phyloP scores from a whole-genome alignment of 495 filamentous ascomycete genomes.

The Neurospora sp. region DNA sequence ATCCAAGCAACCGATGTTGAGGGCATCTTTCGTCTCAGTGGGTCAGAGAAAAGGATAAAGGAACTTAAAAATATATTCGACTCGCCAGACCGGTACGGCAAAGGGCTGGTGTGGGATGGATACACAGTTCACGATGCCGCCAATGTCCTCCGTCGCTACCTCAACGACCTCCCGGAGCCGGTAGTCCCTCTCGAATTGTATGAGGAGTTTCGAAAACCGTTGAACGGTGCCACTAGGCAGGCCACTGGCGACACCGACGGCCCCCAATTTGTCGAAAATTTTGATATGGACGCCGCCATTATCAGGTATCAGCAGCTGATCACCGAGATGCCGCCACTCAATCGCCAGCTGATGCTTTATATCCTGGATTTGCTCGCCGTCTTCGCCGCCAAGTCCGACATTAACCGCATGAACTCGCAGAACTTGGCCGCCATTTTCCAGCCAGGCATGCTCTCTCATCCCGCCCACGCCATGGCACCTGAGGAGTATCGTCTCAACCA shows the following conservation, averaged over 20 bases:
- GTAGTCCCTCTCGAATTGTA: slow-evolving; percentile 95
- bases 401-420: slow-evolving; percentile 90
- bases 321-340: slow-evolving; percentile 83
- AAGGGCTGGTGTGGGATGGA: slow-evolving; percentile 91
- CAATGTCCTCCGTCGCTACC: slow-evolving; percentile 88
- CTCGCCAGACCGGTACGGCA: slow-evolving; percentile 92
- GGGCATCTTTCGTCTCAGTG: slow-evolving; percentile 92
- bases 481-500: slow-evolving; percentile 90
- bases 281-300: slow-evolving; percentile 71
- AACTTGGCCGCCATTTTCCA: slow-evolving; percentile 99
- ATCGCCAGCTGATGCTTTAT: slow-evolving; percentile 90
- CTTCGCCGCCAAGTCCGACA: slow-evolving; percentile 93
- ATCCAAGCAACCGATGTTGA: slow-evolving; percentile 81
- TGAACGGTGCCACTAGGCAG: slow-evolving; percentile 66
- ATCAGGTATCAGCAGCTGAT: slow-evolving; percentile 78
- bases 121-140: slow-evolving; percentile 99
- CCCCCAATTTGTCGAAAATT: slow-evolving; percentile 49
- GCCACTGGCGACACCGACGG: slow-evolving; percentile 51
- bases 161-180: slow-evolving; percentile 90
- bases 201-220: slow-evolving; percentile 75
- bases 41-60: slow-evolving; percentile 97
- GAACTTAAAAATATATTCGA: slow-evolving; percentile 87
- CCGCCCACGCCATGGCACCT: slow-evolving; percentile 87
- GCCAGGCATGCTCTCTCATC: slow-evolving; percentile 89
- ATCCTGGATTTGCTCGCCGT: slow-evolving; percentile 97